Evolutionary conservation across 768 basidiomycete genomes (phyloP), one percentile per base, ranked within the genome.

Genomic region (Tubosaeta sp.): DNA sequence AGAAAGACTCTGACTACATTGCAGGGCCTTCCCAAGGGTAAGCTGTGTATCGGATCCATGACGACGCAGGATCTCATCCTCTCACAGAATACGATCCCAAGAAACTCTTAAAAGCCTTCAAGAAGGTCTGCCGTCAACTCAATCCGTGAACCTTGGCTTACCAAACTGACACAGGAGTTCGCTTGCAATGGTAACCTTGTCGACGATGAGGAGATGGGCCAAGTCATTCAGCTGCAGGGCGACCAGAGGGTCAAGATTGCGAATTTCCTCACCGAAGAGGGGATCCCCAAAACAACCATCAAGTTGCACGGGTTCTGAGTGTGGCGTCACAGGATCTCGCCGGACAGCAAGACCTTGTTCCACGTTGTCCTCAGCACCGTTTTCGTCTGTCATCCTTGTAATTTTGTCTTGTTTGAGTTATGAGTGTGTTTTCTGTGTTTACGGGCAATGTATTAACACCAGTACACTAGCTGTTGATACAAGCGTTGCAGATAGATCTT

Each of bases 81-180:
- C 34, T 21, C 35, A n/a, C 67, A 94, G 93, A 94, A 74, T 97
- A 95, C 72, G 93, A 97, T 71, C 80, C 84, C 59, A 98, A 96
- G 85, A 99, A 98, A 76, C 80, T 99, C 58, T 78, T 98, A 71
- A 98, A 98, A 71, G 94, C 90, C 13, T 96, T 98, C 79, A 99
- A 98, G 82, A 99, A 97, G 87, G 92, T 88, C 52, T 42, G 52
- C 3, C 16, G 8, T 40, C 27, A 7, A 1, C n/a, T 12, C 27
- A 4, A 12, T 50, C 3, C 38, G n/a, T 11, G 25, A 25, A 32
- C 16, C 27, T 42, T 55, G 41, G 62, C 54, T 52, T 12, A 63
- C 30, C 16, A 8, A 27, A 19, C 14, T 14, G 7, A 36, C 44
- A 11, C 59, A 94, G 92, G 92, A 96, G 78, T 96, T 97, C 61